Conservation (phyloP, 305 asterid species). For the Petunia hybrid region DNA sequence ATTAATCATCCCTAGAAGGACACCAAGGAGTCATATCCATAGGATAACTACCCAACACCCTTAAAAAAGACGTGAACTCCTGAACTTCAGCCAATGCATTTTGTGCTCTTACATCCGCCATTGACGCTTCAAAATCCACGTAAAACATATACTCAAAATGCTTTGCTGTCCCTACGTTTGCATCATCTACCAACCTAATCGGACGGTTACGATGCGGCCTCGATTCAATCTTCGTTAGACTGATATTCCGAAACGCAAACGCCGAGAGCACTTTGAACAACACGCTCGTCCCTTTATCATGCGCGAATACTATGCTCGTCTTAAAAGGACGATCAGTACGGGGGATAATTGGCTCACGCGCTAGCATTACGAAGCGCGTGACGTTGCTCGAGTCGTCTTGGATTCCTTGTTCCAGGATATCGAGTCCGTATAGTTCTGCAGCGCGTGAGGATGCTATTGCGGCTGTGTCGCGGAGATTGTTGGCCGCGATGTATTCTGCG, state of each 20-base stretch:
- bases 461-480: constrained; percentile 78
- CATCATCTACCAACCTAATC: constrained; percentile 69
- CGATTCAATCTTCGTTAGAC: constrained; percentile 80
- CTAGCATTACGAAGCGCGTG: constrained; percentile 83
- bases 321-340: constrained; percentile 86
- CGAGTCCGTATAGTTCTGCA: constrained; percentile 74
- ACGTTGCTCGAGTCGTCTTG: constrained; percentile 86
- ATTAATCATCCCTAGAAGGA: constrained; percentile 47
- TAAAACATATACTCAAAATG: constrained; percentile 88
- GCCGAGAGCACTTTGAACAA: constrained; percentile 82
- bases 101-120: constrained; percentile 91
- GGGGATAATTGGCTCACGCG: constrained; percentile 82
- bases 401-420: constrained; percentile 70
- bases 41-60: constrained; percentile 92
- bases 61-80: constrained; percentile 78
- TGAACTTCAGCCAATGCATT: constrained; percentile 85
- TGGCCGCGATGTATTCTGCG: constrained; percentile 70
- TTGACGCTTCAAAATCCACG: constrained; percentile 85
- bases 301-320: constrained; percentile 88
- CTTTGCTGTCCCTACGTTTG: constrained; percentile 75
- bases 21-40: constrained; percentile 98
- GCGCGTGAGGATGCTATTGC: constrained; percentile 92
- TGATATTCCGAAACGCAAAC: constrained; percentile 80
- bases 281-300: constrained; percentile 78
- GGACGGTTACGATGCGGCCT: constrained; percentile 79